Percentiles rank a stretch among this genome's conserved stretches.
Conservation (phyloP, 495 filamentous ascomycete genomes). For the Rostrohypoxylon terebratum region DNA sequence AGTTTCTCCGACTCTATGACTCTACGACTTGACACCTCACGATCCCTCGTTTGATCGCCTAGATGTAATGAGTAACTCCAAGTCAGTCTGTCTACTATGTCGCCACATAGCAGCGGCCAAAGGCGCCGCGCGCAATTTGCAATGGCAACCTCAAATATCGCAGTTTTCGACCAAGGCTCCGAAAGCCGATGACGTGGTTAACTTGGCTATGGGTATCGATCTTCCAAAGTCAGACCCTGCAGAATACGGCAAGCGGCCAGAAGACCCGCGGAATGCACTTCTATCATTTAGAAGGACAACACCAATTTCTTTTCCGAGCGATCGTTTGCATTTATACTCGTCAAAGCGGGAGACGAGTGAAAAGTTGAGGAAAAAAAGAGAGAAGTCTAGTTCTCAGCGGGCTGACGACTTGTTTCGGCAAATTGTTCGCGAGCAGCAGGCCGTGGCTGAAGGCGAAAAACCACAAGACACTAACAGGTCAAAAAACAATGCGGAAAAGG, state of each 20-base stretch:
- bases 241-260: too few species aligned
- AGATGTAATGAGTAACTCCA: conserved; percentile 44
- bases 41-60: neutral
- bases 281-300: neutral
- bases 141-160: conserved; percentile 53
- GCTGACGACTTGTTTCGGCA: conserved; percentile 45
- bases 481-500: neutral
- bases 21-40: neutral
- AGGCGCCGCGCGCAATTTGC: conserved; percentile 55
- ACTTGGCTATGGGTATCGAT: neutral
- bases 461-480: neutral
- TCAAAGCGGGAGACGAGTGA: neutral
- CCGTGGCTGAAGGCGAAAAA: conserved; percentile 13
- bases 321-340: too few species aligned
- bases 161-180: conserved; percentile 21
- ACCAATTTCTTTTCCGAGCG: too few species aligned
- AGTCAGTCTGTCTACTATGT: conserved; percentile 44
- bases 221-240: neutral
- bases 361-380: neutral
- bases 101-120: conserved; percentile 43
- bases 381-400: conserved; percentile 15
- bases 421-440: conserved; percentile 45
- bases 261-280: too few species aligned
- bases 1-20: too few species aligned
- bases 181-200: conserved; percentile 18